Evolutionary conservation across 2,329 filamentous ascomycete species (phyloP), one percentile per base, ranked within the genome.

Genomic region (Penicillium crustosum): DNA sequence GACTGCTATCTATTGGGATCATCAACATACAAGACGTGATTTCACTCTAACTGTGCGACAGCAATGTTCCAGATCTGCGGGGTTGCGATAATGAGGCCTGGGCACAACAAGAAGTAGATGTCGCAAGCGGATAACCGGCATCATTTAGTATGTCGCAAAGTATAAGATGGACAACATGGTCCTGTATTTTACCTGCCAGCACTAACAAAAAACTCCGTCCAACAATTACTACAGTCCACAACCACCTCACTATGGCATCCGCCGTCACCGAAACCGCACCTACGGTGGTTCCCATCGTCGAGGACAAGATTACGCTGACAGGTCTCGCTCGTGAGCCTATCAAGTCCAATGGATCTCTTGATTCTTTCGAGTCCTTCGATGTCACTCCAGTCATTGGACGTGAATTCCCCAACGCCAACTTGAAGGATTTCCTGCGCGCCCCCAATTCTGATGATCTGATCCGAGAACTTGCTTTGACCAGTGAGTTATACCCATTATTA

Each of bases 301-400:
- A 66, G 29, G 55, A 58, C 41, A 55, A 64, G 42, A 52, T 58
- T 27, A 50, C 41, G 1, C 29, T 61, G 9, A 66, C 66, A 31
- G 48, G 57, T 13, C 55, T 58, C 13, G 61, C 62, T 15, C 60
- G 61, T 31, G 62, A 67, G 33, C 75, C 76, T 3, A 57, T 82
- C 17, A 70, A 77, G 58, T 68, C 72, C 13, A 72, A 62, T 10
- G 79, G 78, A 17, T 65, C 67, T 0, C 69, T 83, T 0, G 74
- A 82, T 19, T 59, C 72, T 12, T 81, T 76, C 57, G 71, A 79
- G 15, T 77, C 69, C 9, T 79, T 81, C 52, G 81, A 83, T 54
- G 70, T 81, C 3, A 84, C 81, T 2, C 80, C 81, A 8, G 72
- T 78, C 19, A 82, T 83, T 60, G 81, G 81, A 15, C 73, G 73